These are phyloP conservation scores for Stagonosporopsis rhizophila DNA, from an alignment of 2,329 filamentous ascomycete genomes.

Conservation along the genomic window DNA sequence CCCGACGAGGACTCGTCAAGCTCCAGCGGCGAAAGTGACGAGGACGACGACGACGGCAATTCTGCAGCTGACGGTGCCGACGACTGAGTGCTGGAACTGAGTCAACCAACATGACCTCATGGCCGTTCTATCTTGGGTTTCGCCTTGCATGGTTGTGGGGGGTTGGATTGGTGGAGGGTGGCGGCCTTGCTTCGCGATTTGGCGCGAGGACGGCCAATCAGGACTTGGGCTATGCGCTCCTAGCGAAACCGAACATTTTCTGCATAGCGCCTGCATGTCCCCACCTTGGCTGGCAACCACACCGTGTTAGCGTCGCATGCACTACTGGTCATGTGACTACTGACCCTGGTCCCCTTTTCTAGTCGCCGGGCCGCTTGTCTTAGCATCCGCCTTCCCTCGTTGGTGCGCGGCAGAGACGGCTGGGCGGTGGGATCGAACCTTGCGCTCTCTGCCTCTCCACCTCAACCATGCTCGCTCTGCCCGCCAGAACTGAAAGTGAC, in stretches of 20 bases:
- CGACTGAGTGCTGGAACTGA: slow-evolving; percentile 1
- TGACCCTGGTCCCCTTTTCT: slow-evolving; percentile 31
- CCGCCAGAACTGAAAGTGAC: too few species aligned
- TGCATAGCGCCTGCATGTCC: slow-evolving; percentile 27
- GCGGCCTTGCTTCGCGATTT: slow-evolving; percentile 17
- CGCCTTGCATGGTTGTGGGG: slow-evolving; percentile 1
- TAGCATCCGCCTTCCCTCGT: slow-evolving; percentile 25
- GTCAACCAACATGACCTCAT: background rate
- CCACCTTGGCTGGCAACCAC: slow-evolving; percentile 24
- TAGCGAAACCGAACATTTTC: slow-evolving; percentile 27
- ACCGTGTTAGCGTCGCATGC: slow-evolving; percentile 26
- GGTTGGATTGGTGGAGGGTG: slow-evolving; percentile 30
- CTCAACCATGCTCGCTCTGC: slow-evolving; percentile 1
- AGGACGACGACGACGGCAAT: slow-evolving; percentile 15
- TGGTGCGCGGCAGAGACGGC: slow-evolving; percentile 21
- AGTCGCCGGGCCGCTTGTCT: slow-evolving; percentile 30
- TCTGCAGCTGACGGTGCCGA: slow-evolving; percentile 22
- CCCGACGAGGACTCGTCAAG: slow-evolving; percentile 52
- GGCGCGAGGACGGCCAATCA: slow-evolving; percentile 38
- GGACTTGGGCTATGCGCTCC: slow-evolving; percentile 21
- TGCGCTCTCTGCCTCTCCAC: slow-evolving; percentile 4
- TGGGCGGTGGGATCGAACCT: slow-evolving; percentile 13
- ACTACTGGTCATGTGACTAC: slow-evolving; percentile 28
- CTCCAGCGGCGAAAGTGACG: slow-evolving; percentile 40
- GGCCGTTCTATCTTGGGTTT: slow-evolving; percentile 1